phyloP scores from a whole-genome alignment of 257 asterid species.

The Capsicum rhomboideum region DNA sequence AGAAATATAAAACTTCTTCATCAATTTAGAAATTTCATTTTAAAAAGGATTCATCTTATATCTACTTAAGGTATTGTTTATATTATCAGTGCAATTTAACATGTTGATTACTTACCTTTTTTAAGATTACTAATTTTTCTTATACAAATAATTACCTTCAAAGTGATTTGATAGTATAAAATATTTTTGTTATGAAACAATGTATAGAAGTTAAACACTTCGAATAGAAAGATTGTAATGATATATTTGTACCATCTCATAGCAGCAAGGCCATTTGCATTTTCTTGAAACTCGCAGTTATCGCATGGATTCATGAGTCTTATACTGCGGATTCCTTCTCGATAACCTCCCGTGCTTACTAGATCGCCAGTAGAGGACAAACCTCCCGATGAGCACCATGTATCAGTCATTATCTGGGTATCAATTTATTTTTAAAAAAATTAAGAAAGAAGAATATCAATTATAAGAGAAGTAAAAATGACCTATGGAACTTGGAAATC shows the following conservation, averaged over 20 bases:
- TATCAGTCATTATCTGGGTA: slow-evolving; percentile 44
- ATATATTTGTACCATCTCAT: slow-evolving; percentile 43
- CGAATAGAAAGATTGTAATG: background rate
- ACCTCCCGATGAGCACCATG: slow-evolving; percentile 97
- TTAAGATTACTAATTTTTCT: background rate
- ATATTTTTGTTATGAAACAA: background rate
- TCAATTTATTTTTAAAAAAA: background rate
- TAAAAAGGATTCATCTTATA: background rate
- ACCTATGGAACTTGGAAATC: background rate
- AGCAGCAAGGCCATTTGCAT: slow-evolving; percentile 26
- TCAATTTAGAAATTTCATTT: background rate
- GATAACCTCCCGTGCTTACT: slow-evolving; percentile 64
- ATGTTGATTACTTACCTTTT: background rate
- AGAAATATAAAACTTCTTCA: background rate
- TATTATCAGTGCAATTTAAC: background rate
- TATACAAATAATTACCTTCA: no score
- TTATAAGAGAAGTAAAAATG: background rate
- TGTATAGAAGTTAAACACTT: background rate
- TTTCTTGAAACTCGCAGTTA: slow-evolving; percentile 41
- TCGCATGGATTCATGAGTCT: slow-evolving; percentile 34
- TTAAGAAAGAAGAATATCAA: background rate
- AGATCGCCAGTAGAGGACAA: slow-evolving; percentile 46
- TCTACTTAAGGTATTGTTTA: background rate
- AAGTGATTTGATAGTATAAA: background rate
- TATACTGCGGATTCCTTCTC: slow-evolving; percentile 42